A percentile compares a stretch with the other conserved stretches of the same genome.
phyloP scores from a whole-genome alignment of 345 rosid genomes.

The Salix exigua region DNA sequence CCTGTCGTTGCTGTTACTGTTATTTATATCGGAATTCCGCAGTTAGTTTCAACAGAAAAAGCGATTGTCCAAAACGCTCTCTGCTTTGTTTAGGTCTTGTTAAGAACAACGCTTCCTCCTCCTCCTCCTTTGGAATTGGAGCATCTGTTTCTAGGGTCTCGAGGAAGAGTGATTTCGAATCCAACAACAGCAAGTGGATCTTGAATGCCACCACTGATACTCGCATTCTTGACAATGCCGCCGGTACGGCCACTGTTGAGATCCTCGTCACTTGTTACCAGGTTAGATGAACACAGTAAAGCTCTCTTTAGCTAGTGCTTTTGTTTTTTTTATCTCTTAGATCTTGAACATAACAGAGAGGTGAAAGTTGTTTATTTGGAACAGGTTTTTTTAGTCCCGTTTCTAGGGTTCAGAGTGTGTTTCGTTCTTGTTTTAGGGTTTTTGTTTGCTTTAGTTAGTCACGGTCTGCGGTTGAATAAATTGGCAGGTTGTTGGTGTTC shows the following conservation, averaged over 20 bases:
- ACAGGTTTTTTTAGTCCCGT: background rate
- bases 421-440: background rate
- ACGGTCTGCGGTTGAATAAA: constrained; percentile 5
- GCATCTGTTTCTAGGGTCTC: constrained; percentile 17
- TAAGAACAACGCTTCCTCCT: background rate
- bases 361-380: background rate
- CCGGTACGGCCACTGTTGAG: constrained; percentile 37
- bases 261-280: constrained; percentile 76
- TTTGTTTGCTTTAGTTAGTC: background rate
- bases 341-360: background rate
- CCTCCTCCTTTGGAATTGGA: background rate
- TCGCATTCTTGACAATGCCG: constrained; percentile 47
- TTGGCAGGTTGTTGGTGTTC: constrained; percentile 70
- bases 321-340: background rate
- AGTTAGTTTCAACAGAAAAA: background rate
- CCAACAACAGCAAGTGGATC: constrained; percentile 16
- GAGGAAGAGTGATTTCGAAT: background rate
- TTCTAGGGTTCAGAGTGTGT: background rate
- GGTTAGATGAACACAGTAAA: constrained; percentile 23
- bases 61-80: background rate
- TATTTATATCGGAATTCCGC: background rate
- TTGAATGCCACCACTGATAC: constrained; percentile 40
- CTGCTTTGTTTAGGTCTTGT: background rate
- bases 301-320: background rate
- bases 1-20: background rate